phyloP scores from a whole-genome alignment of 2,329 filamentous ascomycete species.

The Colletotrichum sp. region DNA sequence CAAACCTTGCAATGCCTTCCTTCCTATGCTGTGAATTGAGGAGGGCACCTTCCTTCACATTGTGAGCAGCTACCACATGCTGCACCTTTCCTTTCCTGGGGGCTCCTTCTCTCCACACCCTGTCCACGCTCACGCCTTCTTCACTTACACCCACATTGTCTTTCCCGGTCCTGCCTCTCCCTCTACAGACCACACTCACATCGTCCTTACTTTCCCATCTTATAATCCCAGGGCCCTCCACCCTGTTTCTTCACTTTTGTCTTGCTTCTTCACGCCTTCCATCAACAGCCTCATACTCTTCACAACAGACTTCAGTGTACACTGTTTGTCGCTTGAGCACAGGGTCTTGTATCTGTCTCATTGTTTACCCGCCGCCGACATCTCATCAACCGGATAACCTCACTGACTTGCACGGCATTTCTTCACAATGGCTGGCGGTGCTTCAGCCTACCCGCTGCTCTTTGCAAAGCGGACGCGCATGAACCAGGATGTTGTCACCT shows the following conservation, averaged over 20 bases:
- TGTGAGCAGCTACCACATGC: background rate
- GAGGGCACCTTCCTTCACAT: background rate
- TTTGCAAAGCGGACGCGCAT: constrained; percentile 22
- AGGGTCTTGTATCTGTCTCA: background rate
- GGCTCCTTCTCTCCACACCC: background rate
- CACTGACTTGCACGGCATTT: background rate
- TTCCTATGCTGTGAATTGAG: background rate
- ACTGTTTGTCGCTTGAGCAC: background rate
- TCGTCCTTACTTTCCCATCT: background rate
- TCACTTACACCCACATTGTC: background rate
- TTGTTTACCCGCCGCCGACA: background rate
- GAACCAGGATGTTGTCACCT: constrained; percentile 29
- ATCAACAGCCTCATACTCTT: background rate
- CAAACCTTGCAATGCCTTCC: background rate
- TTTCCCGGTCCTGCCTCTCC: background rate
- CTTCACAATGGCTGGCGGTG: constrained; percentile 3
- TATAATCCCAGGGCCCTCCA: background rate
- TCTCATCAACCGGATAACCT: background rate
- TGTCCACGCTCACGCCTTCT: background rate
- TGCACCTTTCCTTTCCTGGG: background rate
- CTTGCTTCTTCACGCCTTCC: background rate
- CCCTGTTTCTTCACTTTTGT: background rate
- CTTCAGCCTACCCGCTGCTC: background rate
- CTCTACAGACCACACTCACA: background rate
- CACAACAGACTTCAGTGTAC: background rate